phyloP scores from a whole-genome alignment of 202 grass and related monocot species.

The Hordeum pubiflorum region DNA sequence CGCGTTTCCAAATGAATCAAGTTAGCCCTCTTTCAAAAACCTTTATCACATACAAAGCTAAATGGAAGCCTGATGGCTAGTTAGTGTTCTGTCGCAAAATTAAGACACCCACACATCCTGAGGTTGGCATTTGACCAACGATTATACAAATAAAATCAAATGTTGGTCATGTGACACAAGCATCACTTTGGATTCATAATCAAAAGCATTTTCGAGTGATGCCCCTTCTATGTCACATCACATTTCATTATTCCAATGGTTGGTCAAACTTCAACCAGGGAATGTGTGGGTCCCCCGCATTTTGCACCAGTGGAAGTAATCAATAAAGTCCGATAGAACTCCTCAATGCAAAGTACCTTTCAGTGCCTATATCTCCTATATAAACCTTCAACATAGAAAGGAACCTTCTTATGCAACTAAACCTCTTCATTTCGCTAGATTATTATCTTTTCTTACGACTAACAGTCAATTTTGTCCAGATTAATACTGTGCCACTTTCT shows the following conservation, averaged over 20 bases:
- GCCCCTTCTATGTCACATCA: background rate
- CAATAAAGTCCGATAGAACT: background rate
- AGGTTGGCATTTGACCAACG: background rate
- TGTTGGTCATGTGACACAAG: background rate
- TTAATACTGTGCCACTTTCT: background rate
- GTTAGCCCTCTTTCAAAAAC: background rate
- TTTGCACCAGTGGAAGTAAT: background rate
- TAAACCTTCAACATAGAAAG: background rate
- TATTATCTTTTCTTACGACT: background rate
- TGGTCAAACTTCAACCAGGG: background rate
- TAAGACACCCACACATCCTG: background rate
- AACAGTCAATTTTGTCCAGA: background rate
- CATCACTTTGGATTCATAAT: background rate
- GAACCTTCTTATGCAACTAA: background rate
- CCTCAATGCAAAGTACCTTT: background rate
- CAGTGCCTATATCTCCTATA: background rate
- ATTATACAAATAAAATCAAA: background rate
- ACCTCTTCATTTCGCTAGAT: background rate
- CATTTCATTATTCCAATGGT: background rate
- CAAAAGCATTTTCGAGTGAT: background rate
- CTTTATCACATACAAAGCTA: background rate
- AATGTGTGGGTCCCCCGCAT: background rate
- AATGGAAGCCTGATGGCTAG: background rate
- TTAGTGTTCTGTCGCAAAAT: background rate
- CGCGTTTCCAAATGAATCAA: background rate